Conservation (phyloP, 139 green algal genomes). For the Chara braunii region DNA sequence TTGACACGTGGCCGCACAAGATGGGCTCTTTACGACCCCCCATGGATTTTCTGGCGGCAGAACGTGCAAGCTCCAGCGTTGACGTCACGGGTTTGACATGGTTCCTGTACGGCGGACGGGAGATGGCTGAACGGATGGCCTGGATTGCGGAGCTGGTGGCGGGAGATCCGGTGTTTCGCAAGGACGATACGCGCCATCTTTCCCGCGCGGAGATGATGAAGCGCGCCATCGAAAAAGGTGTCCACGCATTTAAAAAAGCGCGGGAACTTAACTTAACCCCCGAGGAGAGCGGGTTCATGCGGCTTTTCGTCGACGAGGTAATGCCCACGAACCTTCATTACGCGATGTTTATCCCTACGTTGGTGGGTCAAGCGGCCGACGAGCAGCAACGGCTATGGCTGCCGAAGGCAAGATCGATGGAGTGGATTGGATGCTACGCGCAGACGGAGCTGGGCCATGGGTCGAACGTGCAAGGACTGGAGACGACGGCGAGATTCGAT, state of each 20-base stretch:
- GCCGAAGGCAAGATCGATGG: slow-evolving; percentile 43
- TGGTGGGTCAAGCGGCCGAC: slow-evolving; percentile 71
- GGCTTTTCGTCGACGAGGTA: not conserved
- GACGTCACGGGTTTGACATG: slow-evolving; percentile 52
- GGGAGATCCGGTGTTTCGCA: slow-evolving; percentile 14
- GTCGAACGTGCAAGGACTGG: slow-evolving; percentile 86
- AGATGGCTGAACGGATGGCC: slow-evolving; percentile 56
- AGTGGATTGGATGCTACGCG: slow-evolving; percentile 82
- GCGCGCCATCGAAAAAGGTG: slow-evolving; percentile 1
- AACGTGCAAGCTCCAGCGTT: slow-evolving; percentile 62
- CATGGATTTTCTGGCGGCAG: slow-evolving; percentile 27
- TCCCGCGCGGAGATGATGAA: slow-evolving; percentile 1
- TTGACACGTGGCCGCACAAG: too few species aligned
- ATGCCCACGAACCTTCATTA: slow-evolving; percentile 6
- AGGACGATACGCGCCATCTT: not conserved
- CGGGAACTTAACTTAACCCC: slow-evolving; percentile 7
- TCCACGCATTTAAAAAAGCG: slow-evolving; percentile 3
- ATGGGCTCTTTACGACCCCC: too few species aligned
- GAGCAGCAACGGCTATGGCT: slow-evolving; percentile 90
- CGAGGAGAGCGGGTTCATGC: slow-evolving; percentile 1
- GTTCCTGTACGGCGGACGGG: slow-evolving; percentile 60
- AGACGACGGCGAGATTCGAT: slow-evolving; percentile 87
- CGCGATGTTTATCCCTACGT: slow-evolving; percentile 87
- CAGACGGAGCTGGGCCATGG: slow-evolving; percentile 84
- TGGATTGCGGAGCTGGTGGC: not conserved